Evolutionary conservation across 2,329 filamentous ascomycete genomes (phyloP).

Genomic region (Pseudogymnoascus sp.): DNA sequence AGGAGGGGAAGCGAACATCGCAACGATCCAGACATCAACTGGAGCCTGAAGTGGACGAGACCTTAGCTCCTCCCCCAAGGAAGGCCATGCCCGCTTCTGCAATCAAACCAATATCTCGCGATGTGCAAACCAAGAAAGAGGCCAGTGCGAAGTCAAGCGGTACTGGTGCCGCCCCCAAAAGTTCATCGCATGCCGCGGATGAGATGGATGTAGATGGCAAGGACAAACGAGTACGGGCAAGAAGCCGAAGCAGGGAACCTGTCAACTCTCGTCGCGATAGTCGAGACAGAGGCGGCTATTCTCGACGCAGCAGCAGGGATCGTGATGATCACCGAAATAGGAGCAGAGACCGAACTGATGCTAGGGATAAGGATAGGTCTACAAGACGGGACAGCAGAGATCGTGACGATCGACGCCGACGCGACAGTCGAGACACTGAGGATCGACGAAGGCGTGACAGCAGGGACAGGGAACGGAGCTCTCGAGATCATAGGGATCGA

Average conservation of each 20-base stretch:
- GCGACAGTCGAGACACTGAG: constrained; percentile 22
- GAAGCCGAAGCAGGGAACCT: constrained; percentile 23
- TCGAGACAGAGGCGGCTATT: constrained; percentile 8
- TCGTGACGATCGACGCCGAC: constrained; percentile 19
- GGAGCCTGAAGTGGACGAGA: constrained; percentile 27
- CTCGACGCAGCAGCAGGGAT: constrained; percentile 14
- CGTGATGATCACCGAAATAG: constrained; percentile 6
- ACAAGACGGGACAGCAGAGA: constrained; percentile 17
- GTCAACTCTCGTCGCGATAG: constrained; percentile 17
- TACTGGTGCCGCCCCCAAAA: background rate
- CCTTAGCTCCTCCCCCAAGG: constrained; percentile 26
- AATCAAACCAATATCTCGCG: constrained; percentile 26
- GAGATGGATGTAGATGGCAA: background rate
- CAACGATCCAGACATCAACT: constrained; percentile 25
- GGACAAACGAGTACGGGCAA: background rate
- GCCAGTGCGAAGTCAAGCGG: background rate
- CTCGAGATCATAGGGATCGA: background rate
- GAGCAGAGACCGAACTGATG: background rate
- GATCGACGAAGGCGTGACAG: constrained; percentile 26
- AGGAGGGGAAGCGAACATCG: constrained; percentile 24
- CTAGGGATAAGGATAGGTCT: constrained; percentile 17
- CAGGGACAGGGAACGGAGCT: constrained; percentile 12
- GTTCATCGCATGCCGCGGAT: background rate
- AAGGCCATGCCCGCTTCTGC: constrained; percentile 27
- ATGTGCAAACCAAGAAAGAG: constrained; percentile 18